Evolutionary conservation across 2,329 filamentous ascomycete species (phyloP).

Genomic region (Furcasterigmium sp.): DNA sequence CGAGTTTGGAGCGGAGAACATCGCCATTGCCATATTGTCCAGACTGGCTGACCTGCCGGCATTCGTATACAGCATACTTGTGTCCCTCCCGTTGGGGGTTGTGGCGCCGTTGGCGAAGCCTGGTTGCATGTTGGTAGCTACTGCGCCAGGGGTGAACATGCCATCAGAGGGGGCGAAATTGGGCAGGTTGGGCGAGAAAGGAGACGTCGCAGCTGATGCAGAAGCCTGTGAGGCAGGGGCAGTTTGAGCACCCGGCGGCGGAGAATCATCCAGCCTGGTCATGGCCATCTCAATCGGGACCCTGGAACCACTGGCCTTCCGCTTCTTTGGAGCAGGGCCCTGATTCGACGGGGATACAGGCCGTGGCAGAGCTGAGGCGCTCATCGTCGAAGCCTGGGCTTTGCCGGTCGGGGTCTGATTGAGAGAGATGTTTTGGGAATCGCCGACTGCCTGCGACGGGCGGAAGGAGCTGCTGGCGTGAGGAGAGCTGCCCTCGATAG

Average conservation of each 20-base stretch:
- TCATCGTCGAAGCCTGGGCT: slow-evolving; percentile 5
- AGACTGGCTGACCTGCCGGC: slow-evolving; percentile 56
- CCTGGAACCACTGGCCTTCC: slow-evolving; percentile 72
- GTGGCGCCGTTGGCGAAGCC: slow-evolving; percentile 51
- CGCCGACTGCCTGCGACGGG: slow-evolving; percentile 56
- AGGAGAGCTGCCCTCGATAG: slow-evolving; percentile 9
- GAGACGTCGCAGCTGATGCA: slow-evolving; percentile 39
- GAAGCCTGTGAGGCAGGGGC: slow-evolving; percentile 18
- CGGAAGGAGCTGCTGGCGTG: slow-evolving; percentile 38
- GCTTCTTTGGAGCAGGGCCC: slow-evolving; percentile 67
- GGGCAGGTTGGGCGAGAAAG: slow-evolving; percentile 44
- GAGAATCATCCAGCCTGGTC: slow-evolving; percentile 69
- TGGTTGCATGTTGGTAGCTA: slow-evolving; percentile 17
- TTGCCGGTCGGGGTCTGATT: slow-evolving; percentile 33
- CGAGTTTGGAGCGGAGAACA: slow-evolving; percentile 70
- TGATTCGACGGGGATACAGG: slow-evolving; percentile 66
- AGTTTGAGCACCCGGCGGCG: slow-evolving; percentile 30
- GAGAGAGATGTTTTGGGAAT: slow-evolving; percentile 55
- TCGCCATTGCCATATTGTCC: slow-evolving; percentile 57
- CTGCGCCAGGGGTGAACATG: slow-evolving; percentile 20
- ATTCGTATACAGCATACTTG: slow-evolving; percentile 46
- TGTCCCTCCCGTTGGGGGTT: slow-evolving; percentile 62
- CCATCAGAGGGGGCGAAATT: slow-evolving; percentile 35
- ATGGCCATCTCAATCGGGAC: slow-evolving; percentile 72
- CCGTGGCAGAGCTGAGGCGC: slow-evolving; percentile 48